Base-by-base conservation (phyloP, 768 basidiomycete species). In the Boletus coccyginus region DNA sequence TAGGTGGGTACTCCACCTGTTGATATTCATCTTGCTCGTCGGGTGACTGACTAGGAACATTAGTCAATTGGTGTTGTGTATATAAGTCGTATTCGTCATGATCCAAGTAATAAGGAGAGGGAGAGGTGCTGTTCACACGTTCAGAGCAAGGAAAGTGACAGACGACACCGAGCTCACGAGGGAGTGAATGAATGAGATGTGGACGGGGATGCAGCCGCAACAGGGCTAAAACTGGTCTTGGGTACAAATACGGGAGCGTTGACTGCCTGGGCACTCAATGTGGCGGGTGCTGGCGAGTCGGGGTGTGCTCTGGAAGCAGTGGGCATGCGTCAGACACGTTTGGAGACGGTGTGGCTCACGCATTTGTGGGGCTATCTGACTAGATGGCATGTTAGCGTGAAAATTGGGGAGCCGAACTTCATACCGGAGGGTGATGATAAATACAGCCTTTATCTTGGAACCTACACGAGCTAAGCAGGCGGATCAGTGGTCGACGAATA, bases 231-330 rank as follows among this genome's bases (percentile, higher is more conserved):
- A 29, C 71, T 60, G 55, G 66, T 74, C 69, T 89, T 92, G 19
- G 92, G 91, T 21, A 94, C 83, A 58, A 94, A 94, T 42, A 93
- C 84, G 36, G 92, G 90, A 1, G 91, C 91, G 67, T 92, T 89
- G 52, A 91, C 81, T 4, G 88, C 88, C 59, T 88, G 82, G 43
- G 86, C 79, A 3, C 83, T 79, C 71, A 78, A 66, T 14, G 77
- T 59, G 11, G 70, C 64, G 48, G 75, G 68, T 40, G 66, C 63
- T 32, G 82, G 79, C 19, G 81, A 79, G 43, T 80, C 77, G n/a
- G 77, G 70, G 50, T 64, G 72, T 51, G 74, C 71, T 61, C 75
- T 79, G 50, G 21, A 38, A 32, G 52, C 13, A 61, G 43, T 65
- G 12, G 52, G 33, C 2, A 33, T 32, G 49, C 51, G 41, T 54